Evolutionary conservation across 108 stramenopile species (phyloP), one percentile per base, ranked within the genome.

Genomic region (Cyclotella cryptica): DNA sequence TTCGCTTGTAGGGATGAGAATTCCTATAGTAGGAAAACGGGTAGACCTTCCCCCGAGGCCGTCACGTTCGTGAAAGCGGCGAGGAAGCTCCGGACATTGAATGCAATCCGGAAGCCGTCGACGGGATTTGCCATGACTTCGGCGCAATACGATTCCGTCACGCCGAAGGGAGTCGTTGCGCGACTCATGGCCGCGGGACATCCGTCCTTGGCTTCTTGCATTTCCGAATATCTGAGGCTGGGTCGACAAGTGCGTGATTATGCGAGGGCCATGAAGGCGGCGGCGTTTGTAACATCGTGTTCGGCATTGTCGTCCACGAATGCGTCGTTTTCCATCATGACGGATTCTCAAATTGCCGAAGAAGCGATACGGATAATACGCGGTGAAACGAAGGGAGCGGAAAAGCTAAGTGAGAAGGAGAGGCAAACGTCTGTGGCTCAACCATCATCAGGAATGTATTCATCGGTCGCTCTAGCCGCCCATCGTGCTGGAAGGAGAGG

Each of bases 101-200:
- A 98, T 79, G 84, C 90, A 44, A 69, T 96, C 21, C 89, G 97
- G 14, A 70, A 88, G 55, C 86, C 92, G 27, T 42, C 55, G 12
- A 93, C 93, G 27, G 97, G 96, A 26, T 83, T 96, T 45, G 89
- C 93, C 14, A 59, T 96, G 79, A 98, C 97, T 10, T 83, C 88
- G 13, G 75, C 91, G 28, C 96, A 98, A 79, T 98, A 90, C 54
- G 93, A 96, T 83, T 68, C 84, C 54, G 83, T 97, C 28, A 85
- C 88, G 40, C 89, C 96, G 0, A 92, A 81, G 54, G 94, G 90
- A 29, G 82, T 93, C n/a, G 78, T 92, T 26, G 90, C 91, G 27
- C 71, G 91, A 41, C 74, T 92, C 27, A 84, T 92, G 71, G 87
- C 88, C 4, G 76, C 88, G 19, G 86, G 90, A 29, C 75, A 84